A percentile compares a stretch with the other conserved stretches of the same genome.
These are phyloP conservation scores for Aspergillus niger DNA, from an alignment of 2,329 filamentous ascomycete species.

Conservation along the genomic window DNA sequence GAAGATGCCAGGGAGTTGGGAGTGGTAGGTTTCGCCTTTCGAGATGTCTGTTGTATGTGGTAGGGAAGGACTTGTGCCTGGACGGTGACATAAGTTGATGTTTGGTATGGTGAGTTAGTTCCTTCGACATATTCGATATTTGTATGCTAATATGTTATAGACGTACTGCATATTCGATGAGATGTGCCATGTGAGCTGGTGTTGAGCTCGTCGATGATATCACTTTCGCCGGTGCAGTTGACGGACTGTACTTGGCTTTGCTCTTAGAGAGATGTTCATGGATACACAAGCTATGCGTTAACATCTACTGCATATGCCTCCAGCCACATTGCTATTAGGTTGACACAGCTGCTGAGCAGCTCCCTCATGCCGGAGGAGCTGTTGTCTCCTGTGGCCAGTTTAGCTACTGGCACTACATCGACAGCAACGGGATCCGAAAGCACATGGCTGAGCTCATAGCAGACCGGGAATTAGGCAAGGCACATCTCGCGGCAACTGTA, in stretches of 20 bases:
- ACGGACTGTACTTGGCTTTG: too few species aligned
- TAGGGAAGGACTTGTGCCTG: background rate
- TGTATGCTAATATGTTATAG: background rate
- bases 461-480: conserved; percentile 34
- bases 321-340: too few species aligned
- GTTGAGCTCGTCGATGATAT: too few species aligned
- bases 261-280: too few species aligned
- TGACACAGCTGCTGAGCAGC: too few species aligned
- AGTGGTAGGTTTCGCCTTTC: conserved; percentile 16
- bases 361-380: too few species aligned
- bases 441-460: conserved; percentile 31
- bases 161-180: background rate
- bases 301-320: too few species aligned
- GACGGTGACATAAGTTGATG: background rate
- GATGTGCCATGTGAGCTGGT: too few species aligned
- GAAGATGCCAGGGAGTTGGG: conserved; percentile 25
- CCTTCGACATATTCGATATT: background rate
- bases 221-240: too few species aligned
- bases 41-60: background rate
- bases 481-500: conserved; percentile 31
- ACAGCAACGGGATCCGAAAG: conserved; percentile 34
- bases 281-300: too few species aligned
- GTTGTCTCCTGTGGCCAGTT: too few species aligned
- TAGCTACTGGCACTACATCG: conserved; percentile 37
- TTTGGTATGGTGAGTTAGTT: background rate